A percentile compares a stretch with the other conserved stretches of the same genome.
Evolutionary conservation across 305 asterid genomes (phyloP).

Genomic region (Fraxinus albicans): DNA sequence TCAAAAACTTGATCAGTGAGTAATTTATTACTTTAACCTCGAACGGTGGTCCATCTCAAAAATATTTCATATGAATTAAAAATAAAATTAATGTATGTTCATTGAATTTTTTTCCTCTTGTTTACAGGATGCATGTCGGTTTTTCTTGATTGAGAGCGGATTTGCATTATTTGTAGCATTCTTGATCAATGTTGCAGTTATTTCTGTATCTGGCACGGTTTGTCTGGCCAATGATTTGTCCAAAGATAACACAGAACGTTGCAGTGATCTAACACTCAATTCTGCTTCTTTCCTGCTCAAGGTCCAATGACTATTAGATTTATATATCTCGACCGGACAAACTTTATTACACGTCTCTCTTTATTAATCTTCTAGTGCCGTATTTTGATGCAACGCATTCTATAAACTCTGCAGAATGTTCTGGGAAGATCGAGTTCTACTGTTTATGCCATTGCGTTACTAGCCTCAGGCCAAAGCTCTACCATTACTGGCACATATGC

Average conservation of each 20-base stretch:
- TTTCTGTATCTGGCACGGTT: conserved; percentile 81
- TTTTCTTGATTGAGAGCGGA: conserved; percentile 82
- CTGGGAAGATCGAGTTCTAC: conserved; percentile 81
- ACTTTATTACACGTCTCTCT: neutral
- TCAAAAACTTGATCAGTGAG: neutral
- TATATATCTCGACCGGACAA: neutral
- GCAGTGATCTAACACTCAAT: conserved; percentile 70
- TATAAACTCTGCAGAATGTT: conserved; percentile 52
- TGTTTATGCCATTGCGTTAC: conserved; percentile 72
- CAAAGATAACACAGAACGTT: conserved; percentile 31
- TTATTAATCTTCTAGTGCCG: neutral
- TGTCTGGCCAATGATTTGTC: conserved; percentile 45
- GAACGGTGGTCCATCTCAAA: neutral
- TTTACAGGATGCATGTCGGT: conserved; percentile 85
- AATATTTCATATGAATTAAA: neutral
- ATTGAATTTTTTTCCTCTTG: neutral
- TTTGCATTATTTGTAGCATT: conserved; percentile 75
- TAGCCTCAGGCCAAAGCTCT: conserved; percentile 96
- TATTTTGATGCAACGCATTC: neutral
- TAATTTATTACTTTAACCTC: neutral
- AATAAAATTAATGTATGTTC: neutral
- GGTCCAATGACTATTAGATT: conserved; percentile 36
- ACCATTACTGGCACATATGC: conserved; percentile 94
- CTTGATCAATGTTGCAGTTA: conserved; percentile 69
- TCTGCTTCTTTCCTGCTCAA: conserved; percentile 92